Evolutionary conservation across 1,284 basidiomycete genomes (phyloP).

Genomic region (Cutaneotrichosporon arboriforme): DNA sequence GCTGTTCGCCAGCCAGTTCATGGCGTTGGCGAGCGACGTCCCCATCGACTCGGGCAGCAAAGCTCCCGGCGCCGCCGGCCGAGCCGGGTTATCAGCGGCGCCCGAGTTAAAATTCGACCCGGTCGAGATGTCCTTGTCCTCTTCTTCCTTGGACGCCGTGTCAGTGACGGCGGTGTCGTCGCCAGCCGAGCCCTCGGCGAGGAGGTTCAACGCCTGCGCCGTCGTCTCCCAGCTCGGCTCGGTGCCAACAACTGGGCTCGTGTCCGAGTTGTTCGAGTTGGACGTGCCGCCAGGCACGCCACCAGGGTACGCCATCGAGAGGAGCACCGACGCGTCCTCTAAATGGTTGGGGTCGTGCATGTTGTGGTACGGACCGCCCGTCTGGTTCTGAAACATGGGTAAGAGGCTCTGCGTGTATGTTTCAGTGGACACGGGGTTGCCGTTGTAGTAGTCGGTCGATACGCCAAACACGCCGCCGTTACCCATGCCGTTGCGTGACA

Average conservation of each 20-base stretch:
- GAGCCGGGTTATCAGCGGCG: constrained; percentile 27
- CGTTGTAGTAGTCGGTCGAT: constrained; percentile 22
- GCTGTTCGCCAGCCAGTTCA: constrained; percentile 34
- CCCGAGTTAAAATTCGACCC: constrained; percentile 22
- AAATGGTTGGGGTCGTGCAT: constrained; percentile 40
- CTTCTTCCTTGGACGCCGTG: constrained; percentile 1
- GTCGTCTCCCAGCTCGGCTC: constrained; percentile 18
- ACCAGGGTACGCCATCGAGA: constrained; percentile 47
- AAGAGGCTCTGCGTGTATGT: constrained; percentile 38
- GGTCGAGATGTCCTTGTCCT: constrained; percentile 7
- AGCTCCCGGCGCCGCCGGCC: constrained; percentile 26
- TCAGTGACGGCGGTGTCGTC: constrained; percentile 14
- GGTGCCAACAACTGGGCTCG: constrained; percentile 27
- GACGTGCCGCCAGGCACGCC: constrained; percentile 22
- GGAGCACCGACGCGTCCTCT: constrained; percentile 45
- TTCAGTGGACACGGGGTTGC: constrained; percentile 21
- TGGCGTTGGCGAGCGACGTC: constrained; percentile 27
- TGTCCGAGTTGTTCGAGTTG: constrained; percentile 3
- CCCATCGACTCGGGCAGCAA: constrained; percentile 30
- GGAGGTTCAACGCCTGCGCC: constrained; percentile 1
- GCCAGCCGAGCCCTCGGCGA: neutral
- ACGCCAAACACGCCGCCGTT: constrained; percentile 35
- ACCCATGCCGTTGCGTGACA: constrained; percentile 33
- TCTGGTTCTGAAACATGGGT: constrained; percentile 36
- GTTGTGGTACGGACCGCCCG: constrained; percentile 25